A percentile compares a stretch with the other conserved stretches of the same genome.
Evolutionary conservation across 352 stramenopile genomes (phyloP).

Genomic region (Phytophthora syringae): DNA sequence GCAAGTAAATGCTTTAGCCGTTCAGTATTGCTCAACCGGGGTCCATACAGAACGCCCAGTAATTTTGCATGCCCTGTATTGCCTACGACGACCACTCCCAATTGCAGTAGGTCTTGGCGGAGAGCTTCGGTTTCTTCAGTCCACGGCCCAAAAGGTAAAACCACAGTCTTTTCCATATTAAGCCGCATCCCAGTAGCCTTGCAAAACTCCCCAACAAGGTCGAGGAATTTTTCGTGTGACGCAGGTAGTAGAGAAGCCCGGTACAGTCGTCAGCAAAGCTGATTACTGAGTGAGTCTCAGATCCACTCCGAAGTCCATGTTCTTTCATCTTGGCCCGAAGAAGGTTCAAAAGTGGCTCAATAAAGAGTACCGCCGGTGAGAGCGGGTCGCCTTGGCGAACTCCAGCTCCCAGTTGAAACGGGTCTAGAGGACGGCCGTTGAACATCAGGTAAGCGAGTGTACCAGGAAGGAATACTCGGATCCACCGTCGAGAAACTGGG

Average conservation of each 20-base stretch:
- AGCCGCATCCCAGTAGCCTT: too few species aligned
- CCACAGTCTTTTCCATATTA: too few species aligned
- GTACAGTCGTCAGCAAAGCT: not conserved
- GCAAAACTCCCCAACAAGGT: too few species aligned
- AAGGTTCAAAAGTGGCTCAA: constrained; percentile 8
- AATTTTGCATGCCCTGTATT: too few species aligned
- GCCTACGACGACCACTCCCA: too few species aligned
- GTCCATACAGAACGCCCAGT: not conserved
- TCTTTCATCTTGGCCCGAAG: not conserved
- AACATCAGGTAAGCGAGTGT: constrained; percentile 3
- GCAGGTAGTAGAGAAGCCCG: too few species aligned
- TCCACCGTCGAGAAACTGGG: not conserved
- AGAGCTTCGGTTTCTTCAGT: not conserved
- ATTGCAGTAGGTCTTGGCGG: too few species aligned
- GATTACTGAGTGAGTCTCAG: not conserved
- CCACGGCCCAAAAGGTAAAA: too few species aligned
- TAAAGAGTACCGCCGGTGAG: constrained; percentile 3
- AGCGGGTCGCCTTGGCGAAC: constrained; percentile 13
- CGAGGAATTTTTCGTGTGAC: too few species aligned
- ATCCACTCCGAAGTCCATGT: too few species aligned
- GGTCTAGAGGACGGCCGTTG: not conserved
- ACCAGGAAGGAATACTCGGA: not conserved
- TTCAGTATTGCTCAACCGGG: not conserved
- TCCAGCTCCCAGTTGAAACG: not conserved
- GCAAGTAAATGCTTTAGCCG: not conserved